Conservation (phyloP, 108 stramenopile species). For the Cyclotella distinguenda region DNA sequence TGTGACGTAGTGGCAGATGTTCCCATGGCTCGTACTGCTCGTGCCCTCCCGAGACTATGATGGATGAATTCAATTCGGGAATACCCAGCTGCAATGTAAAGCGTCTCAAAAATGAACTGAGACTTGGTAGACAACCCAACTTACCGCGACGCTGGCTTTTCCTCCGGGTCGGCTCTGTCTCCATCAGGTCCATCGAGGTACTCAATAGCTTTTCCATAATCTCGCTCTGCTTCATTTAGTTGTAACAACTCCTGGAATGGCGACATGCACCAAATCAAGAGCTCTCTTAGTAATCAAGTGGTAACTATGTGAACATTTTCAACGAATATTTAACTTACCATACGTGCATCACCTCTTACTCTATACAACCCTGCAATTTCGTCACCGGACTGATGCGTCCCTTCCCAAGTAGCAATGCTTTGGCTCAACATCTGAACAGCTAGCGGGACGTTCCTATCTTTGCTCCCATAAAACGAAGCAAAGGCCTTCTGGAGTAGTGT, state of each 20-base stretch:
- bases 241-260: constrained; percentile 20
- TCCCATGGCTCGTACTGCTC: constrained; percentile 55
- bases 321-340: constrained; percentile 22
- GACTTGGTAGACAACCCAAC: background rate
- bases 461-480: constrained; percentile 30
- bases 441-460: constrained; percentile 30
- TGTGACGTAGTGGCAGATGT: constrained; percentile 41
- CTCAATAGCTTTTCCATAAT: constrained; percentile 60
- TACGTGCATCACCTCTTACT: constrained; percentile 76
- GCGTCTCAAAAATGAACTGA: background rate
- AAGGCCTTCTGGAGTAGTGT: constrained; percentile 61
- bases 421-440: constrained; percentile 50
- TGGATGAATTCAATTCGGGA: background rate
- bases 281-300: background rate
- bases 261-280: too few species aligned
- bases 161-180: constrained; percentile 60
- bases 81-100: background rate
- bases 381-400: constrained; percentile 54
- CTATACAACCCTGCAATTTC: constrained; percentile 74
- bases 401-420: constrained; percentile 55
- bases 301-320: background rate
- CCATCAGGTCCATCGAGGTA: constrained; percentile 62
- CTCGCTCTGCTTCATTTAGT: constrained; percentile 46
- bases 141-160: constrained; percentile 61
- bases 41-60: constrained; percentile 53